Evolutionary conservation across 148 eudicot species (phyloP), one percentile per base, ranked within the genome.

Genomic region (Fagopyrum tataricum): DNA sequence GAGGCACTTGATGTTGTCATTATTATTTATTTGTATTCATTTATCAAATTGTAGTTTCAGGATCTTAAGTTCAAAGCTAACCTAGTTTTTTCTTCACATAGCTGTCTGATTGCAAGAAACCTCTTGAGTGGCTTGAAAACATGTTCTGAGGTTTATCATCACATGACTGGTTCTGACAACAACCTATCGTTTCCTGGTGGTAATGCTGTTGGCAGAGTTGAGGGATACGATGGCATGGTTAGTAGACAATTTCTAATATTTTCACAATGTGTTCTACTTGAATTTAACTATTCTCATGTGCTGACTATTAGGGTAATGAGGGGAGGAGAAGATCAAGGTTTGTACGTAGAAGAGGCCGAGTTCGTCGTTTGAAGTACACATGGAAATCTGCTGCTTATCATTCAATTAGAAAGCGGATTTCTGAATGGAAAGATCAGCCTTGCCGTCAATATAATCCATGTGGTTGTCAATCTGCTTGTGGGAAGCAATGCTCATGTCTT

Each of bases 31-130:
- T 64, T 64, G 20, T 64, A 7, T 42, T 1, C 39, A 31, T 61
- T 13, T 6, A 24, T 61, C 17, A 61, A 61, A 26, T 13, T 4
- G 42, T 11, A 13, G 20, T 62, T 26, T 62, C 42, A 12, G 62
- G 67, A 26, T 12, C 3, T 7, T 5, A 14, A 31, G 69, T 62
- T 62, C 18, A 37, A 64, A 64, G 43, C 69, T 64, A 64, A 64
- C 39, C 39, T 5, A 37, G 69, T 31, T 64, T 64, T 26, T 5
- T 44, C 37, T 44, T 77, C 62, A 37, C 83, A 72, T 90, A 96
- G 99, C 85, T 96, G 99, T 77, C 81, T 96, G 79, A 90, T 96
- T 82, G 90, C 99, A 46, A 86, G 99, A 80, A 96, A 96, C 81
- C 89, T 87, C 47, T 80, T 96, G 87, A 90, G 83, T 84, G 96